phyloP scores from a whole-genome alignment of 1,139 yeast species.

The Pneumocystis carinii region DNA sequence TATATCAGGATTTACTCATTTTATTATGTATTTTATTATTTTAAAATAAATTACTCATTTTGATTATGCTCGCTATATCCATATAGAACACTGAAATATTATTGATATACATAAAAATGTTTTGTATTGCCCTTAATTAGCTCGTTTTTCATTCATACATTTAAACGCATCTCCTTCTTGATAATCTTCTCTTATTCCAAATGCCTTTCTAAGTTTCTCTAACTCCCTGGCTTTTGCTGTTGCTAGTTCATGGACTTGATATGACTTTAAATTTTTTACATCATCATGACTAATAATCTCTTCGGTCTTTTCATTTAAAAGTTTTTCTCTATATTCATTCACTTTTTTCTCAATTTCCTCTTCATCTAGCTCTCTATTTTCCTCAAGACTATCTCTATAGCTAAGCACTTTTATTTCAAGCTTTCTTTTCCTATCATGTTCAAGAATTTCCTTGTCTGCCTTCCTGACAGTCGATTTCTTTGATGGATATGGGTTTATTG shows the following conservation, averaged over 20 bases:
- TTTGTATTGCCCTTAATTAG: neutral
- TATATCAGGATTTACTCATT: too few relatives aligned
- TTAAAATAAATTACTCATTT: too few relatives aligned
- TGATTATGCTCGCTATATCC: too few relatives aligned
- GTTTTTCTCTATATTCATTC: constrained; percentile 29
- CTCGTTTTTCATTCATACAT: neutral
- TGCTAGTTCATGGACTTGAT: constrained; percentile 9
- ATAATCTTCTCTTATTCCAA: constrained; percentile 7
- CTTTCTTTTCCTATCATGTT: constrained; percentile 35
- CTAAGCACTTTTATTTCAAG: constrained; percentile 44
- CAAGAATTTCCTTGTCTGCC: constrained; percentile 28
- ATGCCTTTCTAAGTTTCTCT: constrained; percentile 4
- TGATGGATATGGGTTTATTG: constrained; percentile 15
- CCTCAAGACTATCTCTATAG: constrained; percentile 42
- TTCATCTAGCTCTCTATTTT: constrained; percentile 25
- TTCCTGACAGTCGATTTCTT: constrained; percentile 18
- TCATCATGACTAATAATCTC: neutral
- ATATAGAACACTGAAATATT: neutral
- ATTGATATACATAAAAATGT: neutral
- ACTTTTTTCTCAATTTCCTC: constrained; percentile 23
- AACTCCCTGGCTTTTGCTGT: constrained; percentile 5
- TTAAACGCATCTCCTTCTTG: constrained; percentile 8
- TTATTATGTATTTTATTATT: too few relatives aligned
- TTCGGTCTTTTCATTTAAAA: neutral
- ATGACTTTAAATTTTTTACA: constrained; percentile 1